phyloP scores from a whole-genome alignment of 495 filamentous ascomycete species.

The Aspergillus diversus region DNA sequence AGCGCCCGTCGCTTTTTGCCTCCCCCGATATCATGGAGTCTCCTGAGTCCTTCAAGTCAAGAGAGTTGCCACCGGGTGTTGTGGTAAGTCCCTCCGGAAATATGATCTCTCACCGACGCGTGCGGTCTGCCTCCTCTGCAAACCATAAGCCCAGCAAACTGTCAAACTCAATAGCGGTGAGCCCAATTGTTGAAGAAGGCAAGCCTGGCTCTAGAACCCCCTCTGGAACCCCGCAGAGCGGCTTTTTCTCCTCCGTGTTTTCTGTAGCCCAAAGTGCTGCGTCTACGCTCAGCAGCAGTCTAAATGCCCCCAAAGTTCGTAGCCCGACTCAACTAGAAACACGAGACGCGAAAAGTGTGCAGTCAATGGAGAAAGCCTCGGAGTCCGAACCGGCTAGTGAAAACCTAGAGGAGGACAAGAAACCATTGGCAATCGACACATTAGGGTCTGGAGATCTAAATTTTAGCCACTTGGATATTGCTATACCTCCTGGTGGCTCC shows the following conservation, averaged over 20 bases:
- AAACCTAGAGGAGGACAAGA: slow-evolving; percentile 50
- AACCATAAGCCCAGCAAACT: slow-evolving; percentile 81
- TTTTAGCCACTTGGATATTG: slow-evolving; percentile 71
- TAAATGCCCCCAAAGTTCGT: slow-evolving; percentile 61
- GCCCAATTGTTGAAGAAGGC: slow-evolving; percentile 69
- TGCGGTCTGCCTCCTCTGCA: slow-evolving; percentile 65
- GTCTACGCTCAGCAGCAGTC: slow-evolving; percentile 78
- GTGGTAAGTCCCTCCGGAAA: slow-evolving; percentile 62
- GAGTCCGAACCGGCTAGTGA: slow-evolving; percentile 27
- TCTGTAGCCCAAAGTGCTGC: slow-evolving; percentile 94
- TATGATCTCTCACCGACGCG: slow-evolving; percentile 76
- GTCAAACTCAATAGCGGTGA: slow-evolving; percentile 76
- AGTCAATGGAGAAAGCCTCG: slow-evolving; percentile 28
- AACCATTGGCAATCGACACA: slow-evolving; percentile 83
- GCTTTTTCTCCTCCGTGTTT: slow-evolving; percentile 93
- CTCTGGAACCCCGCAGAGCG: slow-evolving; percentile 49
- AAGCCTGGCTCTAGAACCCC: slow-evolving; percentile 49
- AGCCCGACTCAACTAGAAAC: slow-evolving; percentile 31
- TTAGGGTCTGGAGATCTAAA: slow-evolving; percentile 87
- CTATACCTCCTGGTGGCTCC: slow-evolving; percentile 41
- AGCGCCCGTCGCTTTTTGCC: slow-evolving; percentile 29
- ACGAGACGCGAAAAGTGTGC: slow-evolving; percentile 31
- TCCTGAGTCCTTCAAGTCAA: slow-evolving; percentile 37
- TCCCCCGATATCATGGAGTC: slow-evolving; percentile 39
- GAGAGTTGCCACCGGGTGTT: slow-evolving; percentile 35